These are phyloP conservation scores for Arthroderma sp. DNA, from an alignment of 2,329 filamentous ascomycete species.

Conservation along the genomic window DNA sequence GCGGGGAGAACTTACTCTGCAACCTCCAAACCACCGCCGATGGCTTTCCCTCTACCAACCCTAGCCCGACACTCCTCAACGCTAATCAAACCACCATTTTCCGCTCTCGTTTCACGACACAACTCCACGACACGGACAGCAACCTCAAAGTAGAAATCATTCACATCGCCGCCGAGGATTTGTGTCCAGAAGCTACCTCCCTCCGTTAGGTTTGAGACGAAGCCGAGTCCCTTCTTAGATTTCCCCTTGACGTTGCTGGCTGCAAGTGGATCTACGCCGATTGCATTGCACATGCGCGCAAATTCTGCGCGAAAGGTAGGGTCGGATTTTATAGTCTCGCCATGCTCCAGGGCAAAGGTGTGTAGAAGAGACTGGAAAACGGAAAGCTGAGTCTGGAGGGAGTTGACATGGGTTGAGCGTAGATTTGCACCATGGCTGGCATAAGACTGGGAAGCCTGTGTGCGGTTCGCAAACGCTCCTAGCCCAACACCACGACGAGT, in stretches of 20 bases:
- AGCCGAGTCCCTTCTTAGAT: constrained; percentile 31
- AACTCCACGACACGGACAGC: constrained; percentile 92
- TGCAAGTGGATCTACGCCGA: constrained; percentile 91
- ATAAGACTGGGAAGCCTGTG: constrained; percentile 76
- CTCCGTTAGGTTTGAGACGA: constrained; percentile 17
- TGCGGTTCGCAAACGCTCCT: constrained; percentile 75
- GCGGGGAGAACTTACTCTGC: constrained; percentile 46
- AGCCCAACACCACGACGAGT: constrained; percentile 61
- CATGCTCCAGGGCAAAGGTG: constrained; percentile 89
- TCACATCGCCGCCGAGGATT: constrained; percentile 77
- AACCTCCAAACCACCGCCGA: constrained; percentile 63
- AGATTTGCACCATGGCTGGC: constrained; percentile 78
- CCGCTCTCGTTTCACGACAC: constrained; percentile 68
- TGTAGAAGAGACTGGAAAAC: constrained; percentile 93
- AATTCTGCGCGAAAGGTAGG: constrained; percentile 93
- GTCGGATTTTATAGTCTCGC: constrained; percentile 89
- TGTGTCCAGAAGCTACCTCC: constrained; percentile 77
- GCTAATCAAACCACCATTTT: constrained; percentile 86
- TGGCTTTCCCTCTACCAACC: constrained; percentile 58
- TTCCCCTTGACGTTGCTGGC: constrained; percentile 43
- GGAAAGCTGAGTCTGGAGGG: constrained; percentile 81
- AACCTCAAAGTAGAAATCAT: constrained; percentile 97
- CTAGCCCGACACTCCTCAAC: constrained; percentile 66
- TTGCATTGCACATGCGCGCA: constrained; percentile 93
- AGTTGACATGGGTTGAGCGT: constrained; percentile 70